Base-by-base conservation (phyloP, 2,329 filamentous ascomycete species). In the Shiraia sp. region DNA sequence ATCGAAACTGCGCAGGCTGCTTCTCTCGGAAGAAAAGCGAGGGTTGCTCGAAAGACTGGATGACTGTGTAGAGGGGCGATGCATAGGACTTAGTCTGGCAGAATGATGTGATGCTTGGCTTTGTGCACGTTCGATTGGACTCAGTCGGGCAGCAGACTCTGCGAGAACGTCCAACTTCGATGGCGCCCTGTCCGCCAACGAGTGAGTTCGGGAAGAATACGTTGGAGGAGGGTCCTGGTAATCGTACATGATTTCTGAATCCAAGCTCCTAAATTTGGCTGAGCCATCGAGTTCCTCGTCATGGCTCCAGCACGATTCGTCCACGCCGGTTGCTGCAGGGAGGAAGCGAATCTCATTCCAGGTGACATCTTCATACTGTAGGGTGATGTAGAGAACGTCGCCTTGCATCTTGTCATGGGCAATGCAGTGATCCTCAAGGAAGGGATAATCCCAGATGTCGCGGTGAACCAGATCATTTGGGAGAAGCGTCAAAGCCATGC, bases 221-320 rank as follows among this genome's bases (percentile, higher is more conserved):
- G 66, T 68, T 28, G 69, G 69, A 58, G 69, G 69, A 63, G 67
- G 66, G 54, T 69, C 64, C 57, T 67, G 65, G 51, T 69, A 70
- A 49, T 69, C 66, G 63, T 71, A 70, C 66, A 71, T 71, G 45
- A 70, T 63, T 51, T 71, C 67, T 32, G 66, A 63, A 47, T 70
- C 64, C 54, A 69, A 45, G 52, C 60, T 66, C 57, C 65, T 66
- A 52, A 59, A 65, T 39, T 60, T 68, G 49, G 56, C 53, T 15
- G 57, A 51, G 31, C 68, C 67, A 42, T 72, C 69, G 8, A 72
- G 61, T 40, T 70, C 67, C 37, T 66, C 65, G 29, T 72, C 66
- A 36, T 67, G 65, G 22, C 51, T 55, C 69, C 69, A 72, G 46
- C 66, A 70, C 7, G 59, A 56, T 17, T 72, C 66, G 35, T 69